Evolutionary conservation across 306 rosid genomes (phyloP).

Genomic region (Vicia villosa): DNA sequence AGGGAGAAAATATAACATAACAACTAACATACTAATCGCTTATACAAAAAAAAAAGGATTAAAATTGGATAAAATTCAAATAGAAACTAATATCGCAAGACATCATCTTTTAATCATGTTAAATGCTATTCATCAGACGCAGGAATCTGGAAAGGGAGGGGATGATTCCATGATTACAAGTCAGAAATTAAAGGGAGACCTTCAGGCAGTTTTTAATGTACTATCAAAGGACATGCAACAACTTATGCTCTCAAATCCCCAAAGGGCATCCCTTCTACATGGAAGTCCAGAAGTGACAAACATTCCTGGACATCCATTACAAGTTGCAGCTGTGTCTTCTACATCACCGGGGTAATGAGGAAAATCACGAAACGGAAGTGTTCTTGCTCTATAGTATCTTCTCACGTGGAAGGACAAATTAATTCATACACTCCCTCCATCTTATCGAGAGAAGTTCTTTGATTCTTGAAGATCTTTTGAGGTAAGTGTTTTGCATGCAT

Average conservation of each 20-base stretch:
- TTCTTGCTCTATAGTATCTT: neutral
- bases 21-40: too few species aligned
- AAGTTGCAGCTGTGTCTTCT: slow-evolving; percentile 30
- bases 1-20: too few species aligned
- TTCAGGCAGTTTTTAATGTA: slow-evolving; percentile 35
- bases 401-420: slow-evolving; percentile 13
- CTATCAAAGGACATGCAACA: slow-evolving; percentile 42
- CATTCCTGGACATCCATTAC: slow-evolving; percentile 35
- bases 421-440: neutral
- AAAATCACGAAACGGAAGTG: neutral
- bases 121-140: slow-evolving; percentile 30
- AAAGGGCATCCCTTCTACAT: slow-evolving; percentile 38
- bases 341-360: slow-evolving; percentile 24
- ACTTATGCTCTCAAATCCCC: slow-evolving; percentile 40
- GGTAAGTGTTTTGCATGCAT: slow-evolving; percentile 9
- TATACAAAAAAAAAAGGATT: neutral
- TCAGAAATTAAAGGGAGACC: slow-evolving; percentile 37
- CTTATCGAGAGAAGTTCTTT: slow-evolving; percentile 25
- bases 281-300: slow-evolving; percentile 23
- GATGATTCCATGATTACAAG: slow-evolving; percentile 28
- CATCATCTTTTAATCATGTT: neutral
- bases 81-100: too few species aligned
- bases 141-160: slow-evolving; percentile 36
- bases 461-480: slow-evolving; percentile 21
- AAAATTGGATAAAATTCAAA: neutral